Conservation (phyloP, 495 filamentous ascomycete species). For the Podospora anserina region DNA sequence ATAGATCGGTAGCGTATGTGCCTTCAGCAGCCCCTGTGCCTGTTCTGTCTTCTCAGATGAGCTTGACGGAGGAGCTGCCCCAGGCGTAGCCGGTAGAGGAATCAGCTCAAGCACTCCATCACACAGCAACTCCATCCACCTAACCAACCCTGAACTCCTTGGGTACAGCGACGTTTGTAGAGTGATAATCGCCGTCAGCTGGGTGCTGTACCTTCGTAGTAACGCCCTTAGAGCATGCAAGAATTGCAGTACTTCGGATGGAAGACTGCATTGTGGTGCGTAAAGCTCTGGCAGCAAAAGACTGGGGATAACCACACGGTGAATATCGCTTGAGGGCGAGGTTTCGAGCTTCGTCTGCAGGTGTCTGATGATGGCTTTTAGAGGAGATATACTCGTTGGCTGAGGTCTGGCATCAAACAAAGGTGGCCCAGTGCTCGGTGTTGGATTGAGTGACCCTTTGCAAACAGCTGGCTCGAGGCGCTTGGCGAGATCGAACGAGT, state of each 20-base stretch:
- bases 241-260: constrained; percentile 75
- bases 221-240: constrained; percentile 75
- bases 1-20: constrained; percentile 77
- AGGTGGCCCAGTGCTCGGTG: constrained; percentile 39
- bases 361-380: constrained; percentile 59
- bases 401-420: constrained; percentile 15
- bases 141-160: constrained; percentile 69
- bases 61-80: constrained; percentile 44
- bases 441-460: constrained; percentile 45
- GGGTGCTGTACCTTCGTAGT: constrained; percentile 60
- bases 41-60: constrained; percentile 57
- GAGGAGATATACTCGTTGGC: constrained; percentile 49
- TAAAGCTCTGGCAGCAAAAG: constrained; percentile 83
- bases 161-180: constrained; percentile 79
- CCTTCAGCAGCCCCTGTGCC: constrained; percentile 79
- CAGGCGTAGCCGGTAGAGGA: constrained; percentile 70
- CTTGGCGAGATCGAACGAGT: constrained; percentile 87
- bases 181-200: constrained; percentile 72
- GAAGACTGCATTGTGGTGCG: constrained; percentile 60
- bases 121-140: constrained; percentile 82
- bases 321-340: constrained; percentile 59
- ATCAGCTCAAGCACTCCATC: constrained; percentile 88
- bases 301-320: constrained; percentile 79
- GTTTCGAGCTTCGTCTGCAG: constrained; percentile 57
- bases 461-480: constrained; percentile 60